Evolutionary conservation across 1,284 basidiomycete species (phyloP).

Genomic region (Fistulina hepatica): DNA sequence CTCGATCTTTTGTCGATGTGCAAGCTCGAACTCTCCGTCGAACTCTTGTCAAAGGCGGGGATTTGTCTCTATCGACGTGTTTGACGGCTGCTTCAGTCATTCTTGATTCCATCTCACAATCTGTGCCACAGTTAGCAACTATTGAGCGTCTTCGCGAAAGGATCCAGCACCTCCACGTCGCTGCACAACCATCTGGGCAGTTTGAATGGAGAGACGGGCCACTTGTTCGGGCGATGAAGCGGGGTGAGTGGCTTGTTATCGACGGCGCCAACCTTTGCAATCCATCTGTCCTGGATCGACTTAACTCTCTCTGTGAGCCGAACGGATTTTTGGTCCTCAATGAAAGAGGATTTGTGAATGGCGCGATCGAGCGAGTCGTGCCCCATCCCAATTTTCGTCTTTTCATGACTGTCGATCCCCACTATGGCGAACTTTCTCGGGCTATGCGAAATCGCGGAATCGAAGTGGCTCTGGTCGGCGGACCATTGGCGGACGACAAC

Average conservation of each 20-base stretch:
- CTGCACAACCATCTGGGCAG: constrained; percentile 33
- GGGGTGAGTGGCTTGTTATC: constrained; percentile 85
- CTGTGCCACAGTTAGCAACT: background rate
- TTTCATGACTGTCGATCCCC: constrained; percentile 90
- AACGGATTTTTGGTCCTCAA: constrained; percentile 76
- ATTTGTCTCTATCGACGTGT: no score
- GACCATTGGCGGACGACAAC: constrained; percentile 34
- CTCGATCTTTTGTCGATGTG: constrained; percentile 29
- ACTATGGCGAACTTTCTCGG: constrained; percentile 87
- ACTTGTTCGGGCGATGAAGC: constrained; percentile 78
- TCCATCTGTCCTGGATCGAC: constrained; percentile 90
- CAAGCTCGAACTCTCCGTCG: constrained; percentile 28
- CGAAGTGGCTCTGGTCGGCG: constrained; percentile 55
- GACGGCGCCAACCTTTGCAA: constrained; percentile 94
- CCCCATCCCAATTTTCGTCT: constrained; percentile 89
- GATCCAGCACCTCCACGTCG: constrained; percentile 15
- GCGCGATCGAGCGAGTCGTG: constrained; percentile 61
- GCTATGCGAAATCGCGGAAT: constrained; percentile 98
- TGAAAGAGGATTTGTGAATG: constrained; percentile 81
- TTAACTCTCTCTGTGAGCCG: constrained; percentile 93
- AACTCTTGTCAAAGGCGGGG: constrained; percentile 11
- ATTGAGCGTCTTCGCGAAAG: constrained; percentile 13
- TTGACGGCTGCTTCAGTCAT: constrained; percentile 9
- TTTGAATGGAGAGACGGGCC: constrained; percentile 98
- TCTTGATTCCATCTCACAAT: constrained; percentile 10